Evolutionary conservation across 2,329 filamentous ascomycete species (phyloP), one percentile per base, ranked within the genome.

Genomic region (Fusarium setosum): DNA sequence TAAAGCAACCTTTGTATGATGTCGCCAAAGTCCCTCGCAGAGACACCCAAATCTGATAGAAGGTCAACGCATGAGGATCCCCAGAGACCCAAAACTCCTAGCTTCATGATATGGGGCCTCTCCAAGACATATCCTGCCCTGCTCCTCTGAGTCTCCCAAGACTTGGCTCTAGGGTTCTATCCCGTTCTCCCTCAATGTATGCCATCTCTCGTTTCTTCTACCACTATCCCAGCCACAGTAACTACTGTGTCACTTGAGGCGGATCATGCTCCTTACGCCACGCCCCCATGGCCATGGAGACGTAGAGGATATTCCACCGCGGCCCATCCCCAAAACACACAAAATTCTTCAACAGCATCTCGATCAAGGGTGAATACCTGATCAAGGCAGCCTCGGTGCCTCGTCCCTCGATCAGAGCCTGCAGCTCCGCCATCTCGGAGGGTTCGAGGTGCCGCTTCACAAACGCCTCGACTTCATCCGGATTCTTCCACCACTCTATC

Each of bases 311-410:
- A 35, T 72, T 70, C 70, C 70, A 72, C 23, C 69, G 55, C 18
- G 70, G 70, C 1, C 69, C 69, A 54, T 71, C 65, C 2, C 64
- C 51, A 52, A 74, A 74, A 31, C 72, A 73, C 23, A 73, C 71
- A 45, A 70, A 71, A 8, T 60, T 67, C 6, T 59, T 18, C 40
- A 70, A 50, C 32, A 72, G 38, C 23, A 56, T 47, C 23, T 72
- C 61, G 4, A 72, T 56, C 37, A 72, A 34, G 2, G 61, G 58
- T 15, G 53, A 56, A 18, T 63, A 72, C 41, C 48, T 65, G 20
- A 11, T 23, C 21, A 67, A 7, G 3, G 53, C 35, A n/a, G 38
- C 41, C 7, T 54, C 53, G 0, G 68, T 56, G 0, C 69, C 69
- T 9, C 60, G 60, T 1, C 71, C 71, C 42, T 73, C 59, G 0